phyloP scores from a whole-genome alignment of 768 basidiomycete genomes.

The Leucocoprinus birnbaumii region DNA sequence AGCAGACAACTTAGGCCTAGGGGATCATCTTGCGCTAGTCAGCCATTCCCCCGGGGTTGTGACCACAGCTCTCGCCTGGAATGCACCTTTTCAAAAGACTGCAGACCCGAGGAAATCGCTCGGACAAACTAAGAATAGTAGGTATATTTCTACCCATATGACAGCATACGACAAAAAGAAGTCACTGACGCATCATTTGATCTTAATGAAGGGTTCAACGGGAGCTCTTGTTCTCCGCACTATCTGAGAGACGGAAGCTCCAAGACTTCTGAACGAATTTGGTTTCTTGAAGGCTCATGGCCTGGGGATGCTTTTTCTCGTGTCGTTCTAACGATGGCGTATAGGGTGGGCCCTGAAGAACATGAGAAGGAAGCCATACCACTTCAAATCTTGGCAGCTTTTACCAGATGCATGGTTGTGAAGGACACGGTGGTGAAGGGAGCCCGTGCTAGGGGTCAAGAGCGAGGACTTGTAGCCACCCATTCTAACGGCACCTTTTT shows the following conservation, averaged over 20 bases:
- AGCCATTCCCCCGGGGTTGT: background rate
- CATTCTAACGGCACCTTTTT: too few species aligned
- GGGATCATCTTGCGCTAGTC: background rate
- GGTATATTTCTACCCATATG: background rate
- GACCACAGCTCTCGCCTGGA: background rate
- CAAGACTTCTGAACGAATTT: background rate
- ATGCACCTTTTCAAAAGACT: background rate
- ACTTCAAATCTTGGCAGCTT: too few species aligned
- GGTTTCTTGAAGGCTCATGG: background rate
- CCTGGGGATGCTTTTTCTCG: background rate
- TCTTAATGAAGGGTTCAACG: background rate
- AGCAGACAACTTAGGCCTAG: too few species aligned
- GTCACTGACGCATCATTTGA: background rate
- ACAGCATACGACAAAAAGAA: background rate
- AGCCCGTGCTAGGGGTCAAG: too few species aligned
- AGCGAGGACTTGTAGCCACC: background rate
- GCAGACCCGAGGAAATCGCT: constrained; percentile 7
- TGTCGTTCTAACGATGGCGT: background rate
- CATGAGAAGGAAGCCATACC: too few species aligned
- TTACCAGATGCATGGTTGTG: background rate
- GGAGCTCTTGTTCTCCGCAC: background rate
- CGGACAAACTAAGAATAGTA: constrained; percentile 8
- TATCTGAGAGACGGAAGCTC: constrained; percentile 2
- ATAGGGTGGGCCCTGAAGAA: background rate
- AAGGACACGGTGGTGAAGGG: too few species aligned